Percentiles rank a stretch among this genome's conserved stretches.
phyloP scores from a whole-genome alignment of 805 yeast species.

The Priceomyces carsonii region DNA sequence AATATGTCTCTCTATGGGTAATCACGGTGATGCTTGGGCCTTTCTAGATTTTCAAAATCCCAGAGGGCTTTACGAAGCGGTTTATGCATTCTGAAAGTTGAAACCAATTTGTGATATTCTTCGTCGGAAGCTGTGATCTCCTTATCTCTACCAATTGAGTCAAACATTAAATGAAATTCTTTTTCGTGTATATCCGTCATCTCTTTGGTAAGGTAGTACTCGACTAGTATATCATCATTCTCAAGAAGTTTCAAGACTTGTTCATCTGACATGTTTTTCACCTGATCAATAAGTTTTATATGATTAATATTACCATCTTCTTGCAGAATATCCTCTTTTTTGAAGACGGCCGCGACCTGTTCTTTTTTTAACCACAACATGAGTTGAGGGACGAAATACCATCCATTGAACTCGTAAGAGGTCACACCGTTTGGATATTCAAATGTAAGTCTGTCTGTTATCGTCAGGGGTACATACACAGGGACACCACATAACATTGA shows the following conservation, averaged over 20 bases:
- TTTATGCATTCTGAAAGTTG: slow-evolving; percentile 16
- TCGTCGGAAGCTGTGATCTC: slow-evolving; percentile 8
- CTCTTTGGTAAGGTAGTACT: slow-evolving; percentile 21
- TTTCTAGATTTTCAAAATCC: slow-evolving; percentile 20
- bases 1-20: slow-evolving; percentile 2
- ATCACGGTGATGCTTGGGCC: slow-evolving; percentile 9
- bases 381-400: slow-evolving; percentile 16
- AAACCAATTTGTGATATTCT: slow-evolving; percentile 15
- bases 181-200: slow-evolving; percentile 17
- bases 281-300: slow-evolving; percentile 6
- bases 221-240: slow-evolving; percentile 17
- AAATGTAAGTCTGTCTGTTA: slow-evolving; percentile 16
- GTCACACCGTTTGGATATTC: slow-evolving; percentile 20
- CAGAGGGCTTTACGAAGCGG: slow-evolving; percentile 21
- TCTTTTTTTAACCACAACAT: slow-evolving; percentile 17
- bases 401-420: slow-evolving; percentile 15
- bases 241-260: slow-evolving; percentile 16
- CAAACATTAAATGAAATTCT: slow-evolving; percentile 17
- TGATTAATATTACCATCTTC: slow-evolving; percentile 11
- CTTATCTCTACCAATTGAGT: slow-evolving; percentile 16
- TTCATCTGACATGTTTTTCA: slow-evolving; percentile 13
- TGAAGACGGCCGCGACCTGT: slow-evolving; percentile 10
- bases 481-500: slow-evolving; percentile 54
- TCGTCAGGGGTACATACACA: slow-evolving; percentile 17
- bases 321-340: slow-evolving; percentile 9